Evolutionary conservation across 371 early-diverging fungal genomes (phyloP), one percentile per base, ranked within the genome.

Genomic region (Parasitella parasitica): DNA sequence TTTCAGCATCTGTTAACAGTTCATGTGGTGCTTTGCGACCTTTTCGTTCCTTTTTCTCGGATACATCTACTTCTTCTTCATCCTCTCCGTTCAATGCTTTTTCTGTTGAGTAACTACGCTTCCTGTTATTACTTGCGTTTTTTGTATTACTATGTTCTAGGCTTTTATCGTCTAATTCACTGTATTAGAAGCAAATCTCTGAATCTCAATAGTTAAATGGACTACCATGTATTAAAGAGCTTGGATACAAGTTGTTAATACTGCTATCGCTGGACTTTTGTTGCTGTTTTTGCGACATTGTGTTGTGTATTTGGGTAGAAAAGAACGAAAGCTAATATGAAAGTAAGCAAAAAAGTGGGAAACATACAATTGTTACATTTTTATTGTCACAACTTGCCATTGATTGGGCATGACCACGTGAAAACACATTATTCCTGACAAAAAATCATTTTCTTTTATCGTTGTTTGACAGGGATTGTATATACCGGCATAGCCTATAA

Each of bases 1-100:
- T 96, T 67, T 96, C 94, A n/a, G 90, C 89, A 54, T 93, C 94
- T 3, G 96, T 93, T 67, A 96, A 75, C 15, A 94, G 78, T 66
- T 94, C 92, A 62, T 80, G 80, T 27, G 80, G 75, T 37, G 77
- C 72, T 55, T 80, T 80, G 12, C 80, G 72, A 4, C 65, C 66
- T 49, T 68, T 72, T 18, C 69, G 56, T 39, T 73, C 69, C 20
- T 71, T 71, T 57, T 66, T 57, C 22, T 37, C 41, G 30, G 41
- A 43, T 2, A 15, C 11, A 48, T 48, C 48, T 34, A 16, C 53
- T 36, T 57, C 53, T 18, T 52, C 59, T 36, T 57, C 53, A 15
- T 52, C 59, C 28, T 57, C 53, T 7, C 43, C 59, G 12, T 58
- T 53, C 18, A n/a, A 49, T 32, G 28, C 32, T 34, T 26, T 13